Evolutionary conservation across 1,139 yeast genomes (phyloP).

Genomic region (Candida sanyaensis): DNA sequence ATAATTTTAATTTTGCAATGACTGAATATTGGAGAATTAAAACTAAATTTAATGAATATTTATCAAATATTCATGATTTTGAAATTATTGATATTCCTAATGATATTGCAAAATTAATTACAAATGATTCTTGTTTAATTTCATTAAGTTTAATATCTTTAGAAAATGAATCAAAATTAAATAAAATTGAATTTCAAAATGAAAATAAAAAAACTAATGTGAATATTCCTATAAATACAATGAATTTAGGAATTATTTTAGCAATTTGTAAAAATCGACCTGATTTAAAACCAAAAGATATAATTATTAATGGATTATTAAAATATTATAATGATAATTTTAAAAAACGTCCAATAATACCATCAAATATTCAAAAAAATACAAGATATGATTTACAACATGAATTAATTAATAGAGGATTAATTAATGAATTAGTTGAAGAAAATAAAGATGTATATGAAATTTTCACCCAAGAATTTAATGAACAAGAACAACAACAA

Average conservation of each 20-base stretch:
- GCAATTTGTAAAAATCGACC: slow-evolving; percentile 40
- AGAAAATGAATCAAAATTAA: slow-evolving; percentile 4
- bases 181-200: slow-evolving; percentile 22
- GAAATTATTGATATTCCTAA: slow-evolving; percentile 14
- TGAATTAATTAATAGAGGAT: slow-evolving; percentile 10
- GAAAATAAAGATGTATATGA: slow-evolving; percentile 9
- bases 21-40: slow-evolving; percentile 8
- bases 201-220: slow-evolving; percentile 45
- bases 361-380: not conserved
- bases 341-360: slow-evolving; percentile 2
- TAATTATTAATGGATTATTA: slow-evolving; percentile 30
- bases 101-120: slow-evolving; percentile 20
- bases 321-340: slow-evolving; percentile 23
- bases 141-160: slow-evolving; percentile 9
- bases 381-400: slow-evolving; percentile 12
- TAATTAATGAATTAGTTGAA: slow-evolving; percentile 6
- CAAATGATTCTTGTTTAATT: slow-evolving; percentile 10
- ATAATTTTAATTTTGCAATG: slow-evolving; percentile 20
- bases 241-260: slow-evolving; percentile 44
- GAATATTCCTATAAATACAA: slow-evolving; percentile 8
- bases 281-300: slow-evolving; percentile 38
- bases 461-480: not conserved
- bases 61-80: slow-evolving; percentile 11
- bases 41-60: slow-evolving; percentile 2
- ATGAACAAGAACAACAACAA: too few relatives aligned